A percentile compares a stretch with the other conserved stretches of the same genome.
phyloP scores from a whole-genome alignment of 495 filamentous ascomycete species.

The Penicillium waksmanii region DNA sequence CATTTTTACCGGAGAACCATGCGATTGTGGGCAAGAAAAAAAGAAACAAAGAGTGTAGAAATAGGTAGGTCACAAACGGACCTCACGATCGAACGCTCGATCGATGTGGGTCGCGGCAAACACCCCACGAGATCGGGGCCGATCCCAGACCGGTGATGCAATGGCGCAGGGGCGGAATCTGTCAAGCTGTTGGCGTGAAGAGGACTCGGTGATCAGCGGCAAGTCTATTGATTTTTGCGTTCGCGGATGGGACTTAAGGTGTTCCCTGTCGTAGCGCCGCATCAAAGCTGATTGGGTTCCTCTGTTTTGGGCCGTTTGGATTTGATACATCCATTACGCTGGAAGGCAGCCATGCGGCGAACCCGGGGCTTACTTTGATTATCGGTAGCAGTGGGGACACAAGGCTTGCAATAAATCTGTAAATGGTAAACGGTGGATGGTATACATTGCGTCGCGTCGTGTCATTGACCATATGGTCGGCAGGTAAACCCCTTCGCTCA shows the following conservation, averaged over 20 bases:
- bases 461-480: constrained; percentile 4
- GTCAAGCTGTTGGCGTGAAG: constrained; percentile 17
- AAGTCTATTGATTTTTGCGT: constrained; percentile 27
- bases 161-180: constrained; percentile 20
- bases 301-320: not conserved
- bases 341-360: constrained; percentile 3
- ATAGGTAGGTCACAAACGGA: constrained; percentile 5
- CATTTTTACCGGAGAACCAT: constrained; percentile 7
- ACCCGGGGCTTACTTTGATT: not conserved
- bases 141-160: constrained; percentile 25
- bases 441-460: constrained; percentile 3
- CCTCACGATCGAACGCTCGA: constrained; percentile 26
- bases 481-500: constrained; percentile 2
- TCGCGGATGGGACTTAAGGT: constrained; percentile 7
- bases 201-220: constrained; percentile 26
- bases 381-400: not conserved
- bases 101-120: constrained; percentile 22
- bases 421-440: not conserved
- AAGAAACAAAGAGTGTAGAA: not conserved
- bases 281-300: constrained; percentile 16
- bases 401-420: too few relatives aligned
- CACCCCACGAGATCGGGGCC: constrained; percentile 23
- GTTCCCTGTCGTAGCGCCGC: constrained; percentile 4
- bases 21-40: constrained; percentile 1
- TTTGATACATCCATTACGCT: constrained; percentile 18